Base-by-base conservation (phyloP, 768 basidiomycete species). In the Suillus spraguei region DNA sequence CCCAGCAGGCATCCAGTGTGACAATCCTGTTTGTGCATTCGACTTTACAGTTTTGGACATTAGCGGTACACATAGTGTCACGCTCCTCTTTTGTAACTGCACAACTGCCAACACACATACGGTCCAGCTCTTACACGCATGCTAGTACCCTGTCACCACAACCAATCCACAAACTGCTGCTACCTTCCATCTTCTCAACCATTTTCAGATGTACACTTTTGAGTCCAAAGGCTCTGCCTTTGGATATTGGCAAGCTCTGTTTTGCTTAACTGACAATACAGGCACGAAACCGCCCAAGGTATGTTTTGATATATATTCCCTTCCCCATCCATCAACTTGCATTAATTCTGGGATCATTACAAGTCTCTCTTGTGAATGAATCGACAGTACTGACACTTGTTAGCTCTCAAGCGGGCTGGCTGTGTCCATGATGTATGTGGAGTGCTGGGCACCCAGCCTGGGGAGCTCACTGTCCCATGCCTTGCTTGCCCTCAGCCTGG, bases 161-260 rank as follows among this genome's bases (percentile, higher is more conserved):
- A 61, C 53, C 11, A 24, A 64, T 7, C 75, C 73, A 1, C 67
- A 68, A 49, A 71, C 74, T 0, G 71, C 69, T 10, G 72, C 75
- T 6, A 72, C 74, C 3, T 70, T 77, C 49, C 28, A 35, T 0
- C 55, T 73, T 7, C 67, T 78, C 1, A 60, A 74, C 5, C 54
- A 46, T 10, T 75, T 73, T 50, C 68, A 76, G 35, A 56, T 73
- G 0, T 67, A 76, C 0, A 68, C 69, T 71, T 76, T 76, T 47
- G 69, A 68, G 36, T 74, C 69, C 0, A 76, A 78, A 62, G 53
- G 65, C 1, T 71, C 72, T 1, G 66, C 64, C 5, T 76, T 67
- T 52, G 72, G 76, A 52, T 75, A 58, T 63, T 80, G 77, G 54
- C 63, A 68, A 14, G 39, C 69, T 0, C 72, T 0, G 66, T 63